Evolutionary conservation across 352 stramenopile species (phyloP).

Genomic region (Phytophthora citrophthora): DNA sequence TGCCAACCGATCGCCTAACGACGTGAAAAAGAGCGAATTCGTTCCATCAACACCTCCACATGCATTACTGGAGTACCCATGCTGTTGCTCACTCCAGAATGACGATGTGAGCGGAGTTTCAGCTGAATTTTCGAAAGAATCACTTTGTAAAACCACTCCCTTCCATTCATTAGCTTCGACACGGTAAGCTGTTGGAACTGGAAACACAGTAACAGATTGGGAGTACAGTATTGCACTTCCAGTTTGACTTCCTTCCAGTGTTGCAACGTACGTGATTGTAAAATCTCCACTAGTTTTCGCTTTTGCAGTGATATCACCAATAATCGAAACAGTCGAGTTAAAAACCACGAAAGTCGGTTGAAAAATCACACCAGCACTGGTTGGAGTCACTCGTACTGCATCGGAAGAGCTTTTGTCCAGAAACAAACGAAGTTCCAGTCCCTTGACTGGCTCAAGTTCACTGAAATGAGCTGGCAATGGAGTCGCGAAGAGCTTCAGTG

Average conservation of each 20-base stretch:
- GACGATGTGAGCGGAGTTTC: conserved; percentile 30
- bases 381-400: conserved; percentile 41
- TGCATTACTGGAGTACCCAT: conserved; percentile 61
- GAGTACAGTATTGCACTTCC: conserved; percentile 14
- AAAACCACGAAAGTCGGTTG: conserved; percentile 34
- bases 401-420: conserved; percentile 16
- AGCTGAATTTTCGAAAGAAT: conserved; percentile 57
- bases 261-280: conserved; percentile 44
- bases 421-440: conserved; percentile 54
- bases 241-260: conserved; percentile 7
- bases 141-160: conserved; percentile 57
- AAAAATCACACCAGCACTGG: conserved; percentile 40
- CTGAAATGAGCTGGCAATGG: conserved; percentile 41
- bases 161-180: conserved; percentile 48
- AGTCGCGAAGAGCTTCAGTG: conserved; percentile 41
- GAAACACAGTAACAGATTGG: conserved; percentile 44
- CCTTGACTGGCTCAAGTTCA: conserved; percentile 38
- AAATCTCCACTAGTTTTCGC: conserved; percentile 24
- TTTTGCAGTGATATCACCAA: conserved; percentile 19
- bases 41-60: conserved; percentile 53
- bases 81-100: conserved; percentile 60
- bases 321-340: conserved; percentile 13
- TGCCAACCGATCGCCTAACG: conserved; percentile 56
- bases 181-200: conserved; percentile 39
- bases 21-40: conserved; percentile 69